Base-by-base conservation (phyloP, 192 early-diverging fungal species). In the Coemansia guatemalensis region DNA sequence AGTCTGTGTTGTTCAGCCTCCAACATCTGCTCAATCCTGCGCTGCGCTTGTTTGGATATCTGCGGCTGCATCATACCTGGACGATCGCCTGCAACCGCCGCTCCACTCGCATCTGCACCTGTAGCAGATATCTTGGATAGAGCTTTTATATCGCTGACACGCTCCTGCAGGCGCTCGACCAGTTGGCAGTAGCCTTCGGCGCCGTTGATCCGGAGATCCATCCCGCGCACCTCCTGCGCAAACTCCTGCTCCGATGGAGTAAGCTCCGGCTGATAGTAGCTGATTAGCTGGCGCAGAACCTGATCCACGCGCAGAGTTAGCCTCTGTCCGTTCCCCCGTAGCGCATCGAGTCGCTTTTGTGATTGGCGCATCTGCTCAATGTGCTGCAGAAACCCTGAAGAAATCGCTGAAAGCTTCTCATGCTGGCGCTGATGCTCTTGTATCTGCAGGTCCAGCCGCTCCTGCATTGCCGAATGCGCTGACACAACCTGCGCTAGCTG, bases 271-370 rank as follows among this genome's bases (percentile, higher is more conserved):
- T 89, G 86, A 48, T 76, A 79, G 17, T 73, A 71, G 44, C 85
- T 84, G 49, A 86, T 84, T 29, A 90, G 55, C 62, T 86, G 83
- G 26, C 86, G 85, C 54, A 93, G 62, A 25, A 89, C 58, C 11
- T 73, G 73, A 53, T 91, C 88, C 2, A 82, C 82, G 6, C 85
- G 85, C 44, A 82, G 60, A 7, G 71, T 62, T 53, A 87, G 64
- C 26, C 66, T 80, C 29, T 58, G 63, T 21, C 67, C 60, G 58
- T 60, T 83, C n/a, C 47, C 64, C 48, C 44, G 75, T 52, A 78
- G 53, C 56, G 53, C 74, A 60, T 74, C 75, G 29, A 85, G 67
- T 54, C 82, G 75, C 24, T 60, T 62, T 63, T 74, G 78, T 52
- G 78, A 68, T 48, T 41, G 52, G 21, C 63, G 61, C 68, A 81